Evolutionary conservation across 2,329 filamentous ascomycete genomes (phyloP).

Genomic region (Colletotrichum lupini): DNA sequence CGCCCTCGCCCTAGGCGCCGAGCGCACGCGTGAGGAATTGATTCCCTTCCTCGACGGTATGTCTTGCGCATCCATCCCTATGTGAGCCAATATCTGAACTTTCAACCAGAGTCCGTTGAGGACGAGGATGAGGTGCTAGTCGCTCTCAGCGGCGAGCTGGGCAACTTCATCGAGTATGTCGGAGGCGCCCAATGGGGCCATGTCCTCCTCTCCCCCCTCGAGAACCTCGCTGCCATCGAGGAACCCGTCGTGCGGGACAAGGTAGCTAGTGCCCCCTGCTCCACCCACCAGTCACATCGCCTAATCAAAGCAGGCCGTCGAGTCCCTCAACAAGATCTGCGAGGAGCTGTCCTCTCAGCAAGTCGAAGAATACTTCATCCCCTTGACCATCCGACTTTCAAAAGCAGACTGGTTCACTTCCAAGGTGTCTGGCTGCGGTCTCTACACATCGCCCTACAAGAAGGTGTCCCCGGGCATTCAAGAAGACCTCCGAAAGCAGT

Average conservation of each 20-base stretch:
- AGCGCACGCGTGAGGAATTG: constrained; percentile 97
- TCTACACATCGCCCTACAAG: constrained; percentile 93
- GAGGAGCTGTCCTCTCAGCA: constrained; percentile 89
- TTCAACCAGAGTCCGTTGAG: constrained; percentile 87
- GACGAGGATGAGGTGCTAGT: constrained; percentile 99
- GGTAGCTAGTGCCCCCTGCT: constrained; percentile 61
- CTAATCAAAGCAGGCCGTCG: constrained; percentile 77
- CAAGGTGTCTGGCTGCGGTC: constrained; percentile 96
- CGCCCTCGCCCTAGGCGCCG: constrained; percentile 92
- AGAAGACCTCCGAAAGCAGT: constrained; percentile 91
- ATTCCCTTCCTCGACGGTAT: constrained; percentile 98
- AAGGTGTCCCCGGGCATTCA: constrained; percentile 90
- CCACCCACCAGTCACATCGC: constrained; percentile 22
- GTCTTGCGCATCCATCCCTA: constrained; percentile 46
- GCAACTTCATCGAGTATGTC: constrained; percentile 97
- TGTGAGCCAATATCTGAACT: constrained; percentile 37
- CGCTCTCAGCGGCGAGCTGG: constrained; percentile 95
- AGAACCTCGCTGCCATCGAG: constrained; percentile 98
- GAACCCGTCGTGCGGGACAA: constrained; percentile 98
- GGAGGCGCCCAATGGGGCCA: constrained; percentile 94
- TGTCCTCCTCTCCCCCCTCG: constrained; percentile 94
- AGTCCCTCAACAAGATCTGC: constrained; percentile 99
- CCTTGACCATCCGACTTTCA: constrained; percentile 92
- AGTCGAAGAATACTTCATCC: constrained; percentile 97
- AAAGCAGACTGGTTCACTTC: constrained; percentile 99